phyloP scores from a whole-genome alignment of 1,284 basidiomycete genomes.

The Fomitopsis palustris region DNA sequence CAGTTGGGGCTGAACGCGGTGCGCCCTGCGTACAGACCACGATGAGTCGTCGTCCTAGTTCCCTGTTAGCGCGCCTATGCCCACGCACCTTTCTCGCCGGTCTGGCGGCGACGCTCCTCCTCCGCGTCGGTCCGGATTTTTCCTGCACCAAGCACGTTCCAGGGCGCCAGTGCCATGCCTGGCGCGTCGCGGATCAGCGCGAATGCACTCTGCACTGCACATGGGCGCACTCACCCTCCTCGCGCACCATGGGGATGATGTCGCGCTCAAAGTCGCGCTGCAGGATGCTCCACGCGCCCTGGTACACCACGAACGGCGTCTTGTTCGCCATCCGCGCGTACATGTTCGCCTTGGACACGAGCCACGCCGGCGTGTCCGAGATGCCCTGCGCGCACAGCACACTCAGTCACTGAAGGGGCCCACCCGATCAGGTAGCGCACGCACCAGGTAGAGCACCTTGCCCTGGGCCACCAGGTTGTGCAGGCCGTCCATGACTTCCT shows the following conservation, averaged over 20 bases:
- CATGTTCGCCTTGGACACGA: conserved; percentile 47
- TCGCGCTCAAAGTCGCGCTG: conserved; percentile 46
- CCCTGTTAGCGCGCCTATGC: too few relatives aligned
- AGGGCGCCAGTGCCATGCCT: conserved; percentile 48
- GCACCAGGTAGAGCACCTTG: conserved; percentile 44
- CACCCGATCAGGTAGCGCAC: neutral
- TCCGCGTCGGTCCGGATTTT: conserved; percentile 47
- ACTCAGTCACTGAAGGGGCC: neutral
- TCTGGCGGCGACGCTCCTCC: conserved; percentile 36
- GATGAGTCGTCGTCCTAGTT: neutral
- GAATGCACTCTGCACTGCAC: too few relatives aligned
- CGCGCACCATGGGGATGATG: conserved; percentile 46
- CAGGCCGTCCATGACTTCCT: conserved; percentile 49
- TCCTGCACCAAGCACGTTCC: conserved; percentile 47
- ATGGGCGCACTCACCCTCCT: conserved; percentile 29
- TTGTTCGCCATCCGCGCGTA: conserved; percentile 44
- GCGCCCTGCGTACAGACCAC: conserved; percentile 17
- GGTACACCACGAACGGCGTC: conserved; percentile 49
- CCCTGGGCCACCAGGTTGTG: conserved; percentile 39
- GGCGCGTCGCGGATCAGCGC: too few relatives aligned
- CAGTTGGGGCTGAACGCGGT: conserved; percentile 27
- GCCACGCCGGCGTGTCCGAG: conserved; percentile 49
- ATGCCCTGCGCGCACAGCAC: conserved; percentile 18
- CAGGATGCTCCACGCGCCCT: conserved; percentile 45
- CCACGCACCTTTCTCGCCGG: conserved; percentile 37